Percentiles rank a stretch among this genome's conserved stretches.
Evolutionary conservation across 306 rosid genomes (phyloP).

Genomic region (Luffa aegyptiaca): DNA sequence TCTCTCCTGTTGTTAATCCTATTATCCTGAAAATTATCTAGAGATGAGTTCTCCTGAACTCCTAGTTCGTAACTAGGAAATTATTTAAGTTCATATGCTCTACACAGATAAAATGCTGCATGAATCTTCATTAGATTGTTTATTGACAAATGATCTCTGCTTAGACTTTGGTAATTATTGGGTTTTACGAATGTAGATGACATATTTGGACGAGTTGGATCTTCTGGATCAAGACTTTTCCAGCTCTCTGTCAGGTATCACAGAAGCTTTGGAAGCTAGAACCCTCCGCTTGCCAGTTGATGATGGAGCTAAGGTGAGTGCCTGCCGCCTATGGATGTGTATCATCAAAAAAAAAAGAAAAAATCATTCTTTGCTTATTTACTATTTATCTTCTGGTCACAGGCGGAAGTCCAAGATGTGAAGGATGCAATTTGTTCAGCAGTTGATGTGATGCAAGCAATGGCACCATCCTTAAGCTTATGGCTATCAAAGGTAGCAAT

Average conservation of each 20-base stretch:
- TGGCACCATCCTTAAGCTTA: conserved; percentile 70
- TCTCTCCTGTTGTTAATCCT: conserved; percentile 1
- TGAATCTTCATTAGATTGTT: not conserved
- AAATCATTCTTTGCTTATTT: not conserved
- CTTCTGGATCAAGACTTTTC: conserved; percentile 64
- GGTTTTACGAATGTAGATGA: conserved; percentile 41
- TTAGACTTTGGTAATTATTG: not conserved
- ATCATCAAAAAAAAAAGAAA: not conserved
- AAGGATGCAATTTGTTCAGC: conserved; percentile 87
- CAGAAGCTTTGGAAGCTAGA: conserved; percentile 80
- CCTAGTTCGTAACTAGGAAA: not conserved
- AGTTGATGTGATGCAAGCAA: conserved; percentile 89
- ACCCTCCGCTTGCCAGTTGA: conserved; percentile 93
- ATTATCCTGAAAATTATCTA: not conserved
- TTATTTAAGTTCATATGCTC: not conserved
- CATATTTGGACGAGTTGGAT: conserved; percentile 72
- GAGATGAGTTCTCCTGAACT: not conserved
- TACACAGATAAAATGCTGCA: not conserved
- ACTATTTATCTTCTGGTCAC: conserved; percentile 14
- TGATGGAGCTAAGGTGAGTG: conserved; percentile 65
- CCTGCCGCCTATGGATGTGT: conserved; percentile 11
- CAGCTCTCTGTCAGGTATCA: conserved; percentile 71
- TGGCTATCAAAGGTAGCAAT: conserved; percentile 54
- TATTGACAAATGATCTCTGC: not conserved
- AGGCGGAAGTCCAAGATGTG: conserved; percentile 67